Percentiles rank a stretch among this genome's conserved stretches.
Conservation (phyloP, 352 stramenopile genomes). For the Thraustochytrium striatum region DNA sequence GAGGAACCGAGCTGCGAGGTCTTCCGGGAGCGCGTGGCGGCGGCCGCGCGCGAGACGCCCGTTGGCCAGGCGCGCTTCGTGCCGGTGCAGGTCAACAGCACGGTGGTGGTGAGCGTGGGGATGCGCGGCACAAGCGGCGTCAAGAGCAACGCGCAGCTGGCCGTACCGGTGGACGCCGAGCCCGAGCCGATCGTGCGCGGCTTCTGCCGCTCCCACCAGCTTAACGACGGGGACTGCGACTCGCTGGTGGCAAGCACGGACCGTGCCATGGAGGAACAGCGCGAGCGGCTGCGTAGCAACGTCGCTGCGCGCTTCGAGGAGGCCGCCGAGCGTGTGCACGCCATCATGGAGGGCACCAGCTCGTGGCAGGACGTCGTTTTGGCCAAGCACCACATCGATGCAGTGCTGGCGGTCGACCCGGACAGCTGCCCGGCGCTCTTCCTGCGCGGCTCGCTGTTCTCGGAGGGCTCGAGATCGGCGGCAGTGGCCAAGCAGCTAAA, state of each 20-base stretch:
- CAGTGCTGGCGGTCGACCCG: neutral
- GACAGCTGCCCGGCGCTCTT: neutral
- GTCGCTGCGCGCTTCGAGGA: neutral
- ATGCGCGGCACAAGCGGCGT: neutral
- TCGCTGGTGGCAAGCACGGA: neutral
- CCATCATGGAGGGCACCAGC: neutral
- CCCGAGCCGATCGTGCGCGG: neutral
- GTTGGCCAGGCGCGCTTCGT: neutral
- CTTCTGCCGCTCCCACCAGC: neutral
- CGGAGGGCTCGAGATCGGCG: neutral
- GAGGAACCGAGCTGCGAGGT: neutral
- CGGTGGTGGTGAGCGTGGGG: neutral
- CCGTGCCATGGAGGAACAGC: neutral
- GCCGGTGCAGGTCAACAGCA: neutral
- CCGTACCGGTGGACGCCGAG: neutral
- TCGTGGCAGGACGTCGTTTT: constrained; percentile 4
- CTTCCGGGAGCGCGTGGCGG: neutral
- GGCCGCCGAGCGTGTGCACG: neutral
- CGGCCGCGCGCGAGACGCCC: neutral
- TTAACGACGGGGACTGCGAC: neutral
- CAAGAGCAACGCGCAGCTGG: neutral
- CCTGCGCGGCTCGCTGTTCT: neutral
- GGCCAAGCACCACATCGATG: neutral
- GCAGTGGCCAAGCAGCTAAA: neutral
- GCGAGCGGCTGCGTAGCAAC: neutral